phyloP scores from a whole-genome alignment of 2,329 filamentous ascomycete species.

The Aspergillus neotritici region DNA sequence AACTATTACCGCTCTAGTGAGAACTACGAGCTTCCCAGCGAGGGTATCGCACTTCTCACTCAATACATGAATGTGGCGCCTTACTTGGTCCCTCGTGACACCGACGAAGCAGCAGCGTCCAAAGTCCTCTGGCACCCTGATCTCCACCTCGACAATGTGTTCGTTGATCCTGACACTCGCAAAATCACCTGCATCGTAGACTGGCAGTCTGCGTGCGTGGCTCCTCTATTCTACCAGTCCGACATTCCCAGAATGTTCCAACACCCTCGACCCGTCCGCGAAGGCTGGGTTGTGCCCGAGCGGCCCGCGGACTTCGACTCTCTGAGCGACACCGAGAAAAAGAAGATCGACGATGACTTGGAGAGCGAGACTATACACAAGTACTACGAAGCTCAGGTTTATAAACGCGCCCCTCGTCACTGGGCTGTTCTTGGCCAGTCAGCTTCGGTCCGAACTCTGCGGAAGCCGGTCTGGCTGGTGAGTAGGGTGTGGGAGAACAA shows the following conservation, averaged over 20 bases:
- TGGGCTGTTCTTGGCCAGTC: constrained; percentile 23
- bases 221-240: constrained; percentile 26
- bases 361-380: constrained; percentile 31
- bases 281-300: constrained; percentile 27
- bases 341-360: constrained; percentile 21
- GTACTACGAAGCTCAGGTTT: constrained; percentile 30
- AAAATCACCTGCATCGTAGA: constrained; percentile 23
- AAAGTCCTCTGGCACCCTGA: constrained; percentile 26
- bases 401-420: constrained; percentile 23
- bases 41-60: constrained; percentile 19
- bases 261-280: constrained; percentile 22
- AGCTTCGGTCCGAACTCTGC: constrained; percentile 14
- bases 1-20: constrained; percentile 21
- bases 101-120: constrained; percentile 3
- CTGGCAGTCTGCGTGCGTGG: constrained; percentile 20
- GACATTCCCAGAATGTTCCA: constrained; percentile 25
- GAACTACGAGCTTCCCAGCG: constrained; percentile 16
- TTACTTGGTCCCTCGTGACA: constrained; percentile 14
- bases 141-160: constrained; percentile 25
- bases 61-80: constrained; percentile 22
- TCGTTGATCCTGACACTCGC: constrained; percentile 20
- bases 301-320: constrained; percentile 24
- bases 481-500: constrained; percentile 28
- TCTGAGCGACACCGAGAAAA: constrained; percentile 22
- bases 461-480: constrained; percentile 29